Evolutionary conservation across 1,284 basidiomycete species (phyloP).

Genomic region (Ceratobasidium sp.): DNA sequence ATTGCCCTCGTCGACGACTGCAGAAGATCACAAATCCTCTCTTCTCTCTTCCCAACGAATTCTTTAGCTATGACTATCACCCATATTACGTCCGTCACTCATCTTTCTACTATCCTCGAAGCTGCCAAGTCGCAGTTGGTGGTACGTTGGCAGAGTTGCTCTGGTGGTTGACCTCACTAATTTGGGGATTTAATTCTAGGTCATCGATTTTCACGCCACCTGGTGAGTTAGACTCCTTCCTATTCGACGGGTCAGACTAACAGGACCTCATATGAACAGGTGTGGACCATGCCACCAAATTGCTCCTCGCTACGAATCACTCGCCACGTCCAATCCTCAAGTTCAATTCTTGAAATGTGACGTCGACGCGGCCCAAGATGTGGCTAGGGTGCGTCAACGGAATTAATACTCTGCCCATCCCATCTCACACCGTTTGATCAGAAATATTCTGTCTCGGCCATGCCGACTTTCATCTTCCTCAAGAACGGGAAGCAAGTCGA

Average conservation of each 20-base stretch:
- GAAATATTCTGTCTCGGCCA: conserved; percentile 30
- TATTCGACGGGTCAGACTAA: neutral
- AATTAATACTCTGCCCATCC: neutral
- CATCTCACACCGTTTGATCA: neutral
- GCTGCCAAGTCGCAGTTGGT: conserved; percentile 38
- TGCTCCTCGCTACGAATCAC: conserved; percentile 29
- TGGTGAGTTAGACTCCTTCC: conserved; percentile 7
- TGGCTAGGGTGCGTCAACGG: conserved; percentile 3
- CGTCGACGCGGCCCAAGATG: conserved; percentile 36
- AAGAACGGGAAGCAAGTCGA: conserved; percentile 44
- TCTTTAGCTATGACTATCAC: conserved; percentile 16
- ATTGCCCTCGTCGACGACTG: neutral
- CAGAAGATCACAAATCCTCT: neutral
- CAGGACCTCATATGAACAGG: neutral
- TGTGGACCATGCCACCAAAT: conserved; percentile 43
- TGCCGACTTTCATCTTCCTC: conserved; percentile 46
- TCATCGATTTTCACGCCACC: conserved; percentile 43
- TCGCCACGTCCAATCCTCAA: conserved; percentile 21
- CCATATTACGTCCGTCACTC: conserved; percentile 15
- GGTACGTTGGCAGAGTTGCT: neutral
- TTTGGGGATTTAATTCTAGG: neutral
- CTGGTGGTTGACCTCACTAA: neutral
- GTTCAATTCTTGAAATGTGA: conserved; percentile 39
- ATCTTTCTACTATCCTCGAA: conserved; percentile 28
- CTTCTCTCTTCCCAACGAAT: neutral